Evolutionary conservation across 768 basidiomycete genomes (phyloP).

Genomic region (Kwoniella dendrophila): DNA sequence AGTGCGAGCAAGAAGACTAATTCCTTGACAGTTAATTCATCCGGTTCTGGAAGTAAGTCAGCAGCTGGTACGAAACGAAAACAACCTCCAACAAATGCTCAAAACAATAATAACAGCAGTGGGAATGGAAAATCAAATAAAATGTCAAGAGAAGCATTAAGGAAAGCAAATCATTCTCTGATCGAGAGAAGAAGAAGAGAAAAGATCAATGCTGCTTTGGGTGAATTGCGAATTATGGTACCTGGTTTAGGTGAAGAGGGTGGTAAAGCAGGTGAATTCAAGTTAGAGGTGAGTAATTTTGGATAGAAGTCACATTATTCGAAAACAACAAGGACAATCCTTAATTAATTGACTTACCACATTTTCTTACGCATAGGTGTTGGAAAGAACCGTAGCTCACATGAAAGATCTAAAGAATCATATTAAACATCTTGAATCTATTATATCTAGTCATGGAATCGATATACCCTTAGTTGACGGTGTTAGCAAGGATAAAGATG

Average conservation of each 20-base stretch:
- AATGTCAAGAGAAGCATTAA: conserved; percentile 68
- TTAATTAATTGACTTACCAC: background rate
- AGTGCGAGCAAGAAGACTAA: background rate
- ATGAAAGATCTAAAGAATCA: conserved; percentile 69
- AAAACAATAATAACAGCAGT: too few species aligned
- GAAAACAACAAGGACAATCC: background rate
- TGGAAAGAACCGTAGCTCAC: conserved; percentile 77
- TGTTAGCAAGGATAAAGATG: background rate
- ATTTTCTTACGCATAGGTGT: conserved; percentile 51
- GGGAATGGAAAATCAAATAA: background rate
- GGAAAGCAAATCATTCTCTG: conserved; percentile 89
- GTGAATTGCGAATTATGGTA: conserved; percentile 74
- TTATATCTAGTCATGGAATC: conserved; percentile 2
- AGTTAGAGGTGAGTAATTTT: conserved; percentile 68
- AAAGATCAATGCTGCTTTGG: conserved; percentile 91
- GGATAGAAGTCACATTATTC: background rate
- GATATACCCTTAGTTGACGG: background rate
- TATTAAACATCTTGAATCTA: conserved; percentile 60
- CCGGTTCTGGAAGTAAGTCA: too few species aligned
- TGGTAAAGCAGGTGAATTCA: conserved; percentile 81
- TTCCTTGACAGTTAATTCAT: background rate
- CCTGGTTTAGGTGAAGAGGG: conserved; percentile 62
- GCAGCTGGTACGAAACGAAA: background rate
- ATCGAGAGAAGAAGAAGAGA: conserved; percentile 93
- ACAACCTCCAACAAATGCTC: background rate